Evolutionary conservation across 108 stramenopile genomes (phyloP).

Genomic region (Discostella pseudostelligera): DNA sequence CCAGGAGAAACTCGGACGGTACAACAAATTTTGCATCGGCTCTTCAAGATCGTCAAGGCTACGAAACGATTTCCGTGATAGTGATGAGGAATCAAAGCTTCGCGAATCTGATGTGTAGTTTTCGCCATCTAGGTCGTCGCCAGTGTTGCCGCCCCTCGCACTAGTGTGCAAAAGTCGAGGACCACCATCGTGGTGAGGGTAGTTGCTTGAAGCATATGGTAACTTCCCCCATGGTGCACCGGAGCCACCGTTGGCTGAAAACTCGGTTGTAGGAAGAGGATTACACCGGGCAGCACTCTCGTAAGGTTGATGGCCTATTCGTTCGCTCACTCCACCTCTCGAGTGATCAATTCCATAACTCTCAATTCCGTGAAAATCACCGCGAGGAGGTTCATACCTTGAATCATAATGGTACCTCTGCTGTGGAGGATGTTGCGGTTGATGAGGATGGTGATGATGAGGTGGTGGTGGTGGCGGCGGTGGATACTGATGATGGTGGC

Average conservation of each 20-base stretch:
- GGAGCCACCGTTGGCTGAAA: background rate
- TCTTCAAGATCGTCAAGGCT: constrained; percentile 37
- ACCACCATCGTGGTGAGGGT: constrained; percentile 5
- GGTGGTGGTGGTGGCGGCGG: background rate
- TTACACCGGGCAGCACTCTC: background rate
- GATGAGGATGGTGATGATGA: constrained; percentile 4
- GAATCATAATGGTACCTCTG: constrained; percentile 7
- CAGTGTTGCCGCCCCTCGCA: constrained; percentile 1
- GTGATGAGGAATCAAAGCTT: constrained; percentile 14
- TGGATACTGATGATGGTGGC: background rate
- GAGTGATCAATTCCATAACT: background rate
- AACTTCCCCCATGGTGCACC: constrained; percentile 4
- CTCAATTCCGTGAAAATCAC: background rate
- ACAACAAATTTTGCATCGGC: constrained; percentile 14
- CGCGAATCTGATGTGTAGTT: constrained; percentile 12
- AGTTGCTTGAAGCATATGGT: background rate
- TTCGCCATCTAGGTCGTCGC: constrained; percentile 3
- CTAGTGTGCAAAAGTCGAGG: constrained; percentile 1
- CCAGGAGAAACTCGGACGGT: constrained; percentile 38
- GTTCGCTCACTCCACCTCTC: background rate
- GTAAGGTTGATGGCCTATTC: background rate
- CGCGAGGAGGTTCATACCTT: constrained; percentile 6
- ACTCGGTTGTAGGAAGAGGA: background rate
- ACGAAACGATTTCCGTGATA: constrained; percentile 10
- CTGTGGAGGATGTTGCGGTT: background rate